Evolutionary conservation across 1,139 yeast species (phyloP), one percentile per base, ranked within the genome.

Genomic region (Yamadazyma conglobata): DNA sequence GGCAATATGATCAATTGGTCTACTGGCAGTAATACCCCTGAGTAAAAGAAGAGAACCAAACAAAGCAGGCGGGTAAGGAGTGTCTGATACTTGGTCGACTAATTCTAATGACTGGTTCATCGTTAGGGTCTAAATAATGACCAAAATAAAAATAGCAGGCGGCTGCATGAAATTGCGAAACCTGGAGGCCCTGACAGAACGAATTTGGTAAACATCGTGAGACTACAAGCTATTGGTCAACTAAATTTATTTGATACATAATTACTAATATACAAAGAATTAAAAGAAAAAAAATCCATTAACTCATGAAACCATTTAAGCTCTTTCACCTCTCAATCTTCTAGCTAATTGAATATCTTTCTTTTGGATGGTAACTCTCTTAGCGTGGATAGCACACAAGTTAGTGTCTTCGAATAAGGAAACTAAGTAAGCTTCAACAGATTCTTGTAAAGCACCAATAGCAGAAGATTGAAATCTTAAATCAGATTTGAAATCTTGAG

Each of bases 351-450:
- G 95, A 68, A 89, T 88, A 69, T 89, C 97, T 82, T 89, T 89
- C 94, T 89, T 91, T 77, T 89, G 96, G 70, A 89, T 89, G 50
- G 97, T 89, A 59, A 89, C 96, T 79, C 97, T 86, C 89, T 89
- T 89, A 61, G 97, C 97, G 77, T 89, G 97, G 58, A 91, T 87
- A 55, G 97, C 96, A 73, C 96, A 91, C 75, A 89, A 79, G 81
- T 89, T 89, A 54, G 96, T 89, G 74, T 88, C 97, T 77, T 89
- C 95, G 52, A 85, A 85, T 56, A 85, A 72, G 40, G 94, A 84
- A 43, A 74, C 80, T 58, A 89, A 79, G 81, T 89, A 89, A 52
- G 96, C 96, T 78, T 89, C 96, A 53, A 88, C 96, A 54, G 97
- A 88, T 77, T 89, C 97, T 74, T 89, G 97, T 56, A 89, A 77